Evolutionary conservation across 768 basidiomycete genomes (phyloP).

Genomic region (Cystofilobasidium ferigula): DNA sequence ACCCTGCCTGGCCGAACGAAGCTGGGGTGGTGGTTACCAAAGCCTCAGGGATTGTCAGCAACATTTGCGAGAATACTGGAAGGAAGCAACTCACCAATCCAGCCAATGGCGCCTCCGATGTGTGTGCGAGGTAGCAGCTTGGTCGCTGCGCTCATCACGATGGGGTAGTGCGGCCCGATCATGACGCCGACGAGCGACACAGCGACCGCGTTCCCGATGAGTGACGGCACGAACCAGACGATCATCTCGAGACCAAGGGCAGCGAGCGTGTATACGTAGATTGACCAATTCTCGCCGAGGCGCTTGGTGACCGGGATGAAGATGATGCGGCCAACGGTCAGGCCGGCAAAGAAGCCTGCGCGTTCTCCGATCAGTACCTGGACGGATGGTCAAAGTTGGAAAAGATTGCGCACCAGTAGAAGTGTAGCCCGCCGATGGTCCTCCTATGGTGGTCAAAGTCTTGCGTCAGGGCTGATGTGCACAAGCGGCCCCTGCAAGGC

Average conservation of each 20-base stretch:
- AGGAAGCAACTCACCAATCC: too few relatives aligned
- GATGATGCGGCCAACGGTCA: slow-evolving; percentile 48
- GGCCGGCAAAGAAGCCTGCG: slow-evolving; percentile 39
- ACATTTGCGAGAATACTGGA: background rate
- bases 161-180: slow-evolving; percentile 65
- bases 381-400: background rate
- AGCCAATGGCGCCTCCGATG: slow-evolving; percentile 47
- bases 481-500: background rate
- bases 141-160: slow-evolving; percentile 58
- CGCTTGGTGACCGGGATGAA: slow-evolving; percentile 47
- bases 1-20: slow-evolving; percentile 37
- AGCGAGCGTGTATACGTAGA: slow-evolving; percentile 39
- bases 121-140: slow-evolving; percentile 61
- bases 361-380: background rate
- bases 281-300: slow-evolving; percentile 37
- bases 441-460: slow-evolving; percentile 34
- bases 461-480: too few relatives aligned
- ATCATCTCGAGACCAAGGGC: slow-evolving; percentile 49
- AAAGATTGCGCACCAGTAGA: too few relatives aligned
- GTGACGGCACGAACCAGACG: slow-evolving; percentile 57
- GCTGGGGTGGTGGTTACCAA: background rate
- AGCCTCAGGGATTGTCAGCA: background rate
- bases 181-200: slow-evolving; percentile 56
- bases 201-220: slow-evolving; percentile 55
- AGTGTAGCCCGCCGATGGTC: slow-evolving; percentile 48